Conservation (phyloP, 2,329 filamentous ascomycete species). For the Chrysosporium keratinophilum region DNA sequence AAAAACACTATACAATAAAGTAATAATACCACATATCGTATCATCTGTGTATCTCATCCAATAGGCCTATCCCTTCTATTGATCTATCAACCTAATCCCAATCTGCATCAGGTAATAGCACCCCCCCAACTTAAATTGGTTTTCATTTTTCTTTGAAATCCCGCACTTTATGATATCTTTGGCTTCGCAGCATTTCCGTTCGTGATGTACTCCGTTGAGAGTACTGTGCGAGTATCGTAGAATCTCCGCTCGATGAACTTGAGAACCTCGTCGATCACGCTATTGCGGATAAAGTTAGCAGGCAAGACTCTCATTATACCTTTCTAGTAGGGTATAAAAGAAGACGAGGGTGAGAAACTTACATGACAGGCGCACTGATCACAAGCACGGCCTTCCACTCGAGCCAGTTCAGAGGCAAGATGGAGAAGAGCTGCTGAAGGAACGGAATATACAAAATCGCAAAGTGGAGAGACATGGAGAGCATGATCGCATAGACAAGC, state of each 20-base stretch:
- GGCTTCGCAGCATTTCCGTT: slow-evolving; percentile 28
- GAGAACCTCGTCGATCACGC: slow-evolving; percentile 70
- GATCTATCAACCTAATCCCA: too few species aligned
- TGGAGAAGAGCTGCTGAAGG: slow-evolving; percentile 79
- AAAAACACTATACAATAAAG: too few species aligned
- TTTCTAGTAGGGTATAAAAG: background rate
- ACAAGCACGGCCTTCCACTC: slow-evolving; percentile 88
- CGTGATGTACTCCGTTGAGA: background rate
- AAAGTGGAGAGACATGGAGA: slow-evolving; percentile 94
- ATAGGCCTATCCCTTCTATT: too few species aligned
- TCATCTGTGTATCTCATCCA: too few species aligned
- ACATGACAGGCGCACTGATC: slow-evolving; percentile 89
- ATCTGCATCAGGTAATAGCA: too few species aligned
- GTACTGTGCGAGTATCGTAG: slow-evolving; percentile 36
- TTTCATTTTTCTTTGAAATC: too few species aligned
- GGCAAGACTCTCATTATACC: too few species aligned
- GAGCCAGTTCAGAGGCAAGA: slow-evolving; percentile 69
- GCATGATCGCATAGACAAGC: slow-evolving; percentile 82
- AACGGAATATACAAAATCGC: slow-evolving; percentile 84
- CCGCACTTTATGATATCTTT: slow-evolving; percentile 26
- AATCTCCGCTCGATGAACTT: slow-evolving; percentile 64
- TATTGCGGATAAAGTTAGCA: slow-evolving; percentile 25
- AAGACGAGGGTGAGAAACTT: slow-evolving; percentile 37
- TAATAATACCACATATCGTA: too few species aligned
- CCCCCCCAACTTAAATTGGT: too few species aligned